phyloP scores from a whole-genome alignment of 2,329 filamentous ascomycete species.

The Coniochaeta sp. region DNA sequence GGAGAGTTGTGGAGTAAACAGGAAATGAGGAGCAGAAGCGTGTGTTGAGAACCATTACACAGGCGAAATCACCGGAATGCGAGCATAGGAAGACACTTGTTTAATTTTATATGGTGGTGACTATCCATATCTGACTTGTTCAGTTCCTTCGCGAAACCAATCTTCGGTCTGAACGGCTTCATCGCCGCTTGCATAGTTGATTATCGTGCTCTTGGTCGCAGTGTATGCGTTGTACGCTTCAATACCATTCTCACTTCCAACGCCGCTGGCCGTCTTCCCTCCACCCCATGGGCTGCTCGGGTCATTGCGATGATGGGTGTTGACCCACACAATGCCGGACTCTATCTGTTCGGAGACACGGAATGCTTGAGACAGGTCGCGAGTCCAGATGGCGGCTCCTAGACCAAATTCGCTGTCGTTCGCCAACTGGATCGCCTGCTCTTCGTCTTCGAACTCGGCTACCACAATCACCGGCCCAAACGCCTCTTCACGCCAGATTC shows the following conservation, averaged over 20 bases:
- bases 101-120: not conserved
- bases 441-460: constrained; percentile 66
- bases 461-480: constrained; percentile 76
- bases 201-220: constrained; percentile 56
- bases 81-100: not conserved
- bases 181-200: constrained; percentile 56
- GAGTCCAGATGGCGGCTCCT: constrained; percentile 70
- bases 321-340: constrained; percentile 53
- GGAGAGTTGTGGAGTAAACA: not conserved
- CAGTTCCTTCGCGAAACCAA: constrained; percentile 57
- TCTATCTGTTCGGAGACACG: constrained; percentile 63
- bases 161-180: constrained; percentile 47
- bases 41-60: not conserved
- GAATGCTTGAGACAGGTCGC: constrained; percentile 64
- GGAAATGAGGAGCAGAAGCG: not conserved
- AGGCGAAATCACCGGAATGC: not conserved
- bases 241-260: constrained; percentile 66
- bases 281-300: constrained; percentile 66
- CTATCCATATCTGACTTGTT: constrained; percentile 53
- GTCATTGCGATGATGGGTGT: constrained; percentile 64
- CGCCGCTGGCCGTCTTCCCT: constrained; percentile 51
- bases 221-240: constrained; percentile 56
- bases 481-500: constrained; percentile 73
- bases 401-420: constrained; percentile 73
- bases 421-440: constrained; percentile 60